phyloP scores from a whole-genome alignment of 140 eudicot species.

The Cichorium intybus region DNA sequence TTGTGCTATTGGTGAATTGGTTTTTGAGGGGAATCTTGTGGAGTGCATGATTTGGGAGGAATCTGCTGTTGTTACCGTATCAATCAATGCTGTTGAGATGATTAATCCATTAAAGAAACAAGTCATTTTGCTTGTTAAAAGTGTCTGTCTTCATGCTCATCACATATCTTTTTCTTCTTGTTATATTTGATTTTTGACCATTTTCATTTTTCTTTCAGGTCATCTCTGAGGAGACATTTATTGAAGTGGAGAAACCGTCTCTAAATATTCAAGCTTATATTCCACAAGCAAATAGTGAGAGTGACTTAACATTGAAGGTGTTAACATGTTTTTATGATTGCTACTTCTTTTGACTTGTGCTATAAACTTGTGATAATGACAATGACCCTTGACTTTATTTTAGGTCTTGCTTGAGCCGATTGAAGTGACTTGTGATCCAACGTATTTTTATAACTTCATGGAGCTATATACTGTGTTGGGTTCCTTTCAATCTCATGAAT shows the following conservation, averaged over 20 bases:
- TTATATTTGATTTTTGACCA: constrained; percentile 3
- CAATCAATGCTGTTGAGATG: constrained; percentile 55
- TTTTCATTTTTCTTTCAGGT: constrained; percentile 38
- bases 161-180: constrained; percentile 3
- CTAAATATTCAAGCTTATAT: constrained; percentile 54
- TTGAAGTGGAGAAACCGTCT: constrained; percentile 40
- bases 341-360: constrained; percentile 2
- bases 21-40: constrained; percentile 37
- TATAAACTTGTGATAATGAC: constrained; percentile 14
- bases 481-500: constrained; percentile 46
- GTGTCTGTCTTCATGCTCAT: constrained; percentile 38
- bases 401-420: constrained; percentile 75
- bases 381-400: constrained; percentile 21
- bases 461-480: constrained; percentile 47
- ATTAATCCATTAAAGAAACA: constrained; percentile 53
- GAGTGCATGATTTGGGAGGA: constrained; percentile 80
- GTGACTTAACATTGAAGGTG: constrained; percentile 57
- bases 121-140: constrained; percentile 44
- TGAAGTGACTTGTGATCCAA: constrained; percentile 58
- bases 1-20: constrained; percentile 55
- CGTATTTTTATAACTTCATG: constrained; percentile 44
- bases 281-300: constrained; percentile 43
- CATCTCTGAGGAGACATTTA: constrained; percentile 25
- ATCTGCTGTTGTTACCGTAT: constrained; percentile 50
- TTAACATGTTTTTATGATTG: too few species aligned